Conservation (phyloP, 352 stramenopile species). For the Phytophthora capsici region DNA sequence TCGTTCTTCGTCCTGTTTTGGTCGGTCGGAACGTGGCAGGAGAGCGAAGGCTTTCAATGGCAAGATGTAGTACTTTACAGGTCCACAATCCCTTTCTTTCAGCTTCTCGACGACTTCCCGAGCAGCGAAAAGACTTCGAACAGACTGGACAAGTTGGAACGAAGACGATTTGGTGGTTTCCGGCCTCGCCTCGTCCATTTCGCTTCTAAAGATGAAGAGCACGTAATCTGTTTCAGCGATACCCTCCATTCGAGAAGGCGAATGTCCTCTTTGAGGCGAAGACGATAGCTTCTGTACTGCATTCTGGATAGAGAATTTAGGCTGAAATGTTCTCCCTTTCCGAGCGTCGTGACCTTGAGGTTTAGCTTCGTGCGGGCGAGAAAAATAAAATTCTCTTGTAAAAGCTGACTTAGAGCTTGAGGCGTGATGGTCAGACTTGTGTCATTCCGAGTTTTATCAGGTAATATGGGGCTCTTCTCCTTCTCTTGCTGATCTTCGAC, state of each 20-base stretch:
- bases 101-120: conserved; percentile 21
- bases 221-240: conserved; percentile 42
- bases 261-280: conserved; percentile 4
- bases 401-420: conserved; percentile 55
- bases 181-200: conserved; percentile 5
- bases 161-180: conserved; percentile 23
- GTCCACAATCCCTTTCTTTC: neutral
- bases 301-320: neutral
- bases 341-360: conserved; percentile 3
- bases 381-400: conserved; percentile 82
- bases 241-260: conserved; percentile 13
- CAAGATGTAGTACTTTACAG: conserved; percentile 37
- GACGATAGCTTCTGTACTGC: conserved; percentile 2
- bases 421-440: conserved; percentile 24
- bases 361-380: conserved; percentile 35
- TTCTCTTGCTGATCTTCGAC: neutral
- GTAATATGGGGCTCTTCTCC: neutral
- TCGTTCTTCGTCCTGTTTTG: conserved; percentile 35
- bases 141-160: conserved; percentile 39
- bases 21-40: conserved; percentile 35
- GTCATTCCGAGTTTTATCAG: too few species aligned
- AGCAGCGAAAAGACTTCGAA: conserved; percentile 8
- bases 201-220: conserved; percentile 30
- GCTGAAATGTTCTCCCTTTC: conserved; percentile 5
- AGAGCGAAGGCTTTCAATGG: conserved; percentile 50